These are phyloP conservation scores for Bonia amplexicaulis DNA, from an alignment of 176 grass and related monocot species.

Conservation along the genomic window DNA sequence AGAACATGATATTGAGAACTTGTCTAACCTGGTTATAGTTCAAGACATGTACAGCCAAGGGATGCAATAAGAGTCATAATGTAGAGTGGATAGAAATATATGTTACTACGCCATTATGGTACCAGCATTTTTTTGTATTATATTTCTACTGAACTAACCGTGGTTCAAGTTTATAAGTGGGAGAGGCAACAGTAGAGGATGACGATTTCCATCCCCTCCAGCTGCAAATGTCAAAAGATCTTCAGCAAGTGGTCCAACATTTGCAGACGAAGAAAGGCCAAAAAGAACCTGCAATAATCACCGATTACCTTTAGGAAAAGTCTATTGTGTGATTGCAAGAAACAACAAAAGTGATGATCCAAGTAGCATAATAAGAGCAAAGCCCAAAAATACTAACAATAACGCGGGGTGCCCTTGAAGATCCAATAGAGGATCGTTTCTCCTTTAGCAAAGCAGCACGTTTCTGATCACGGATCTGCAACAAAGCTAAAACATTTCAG, in stretches of 20 bases:
- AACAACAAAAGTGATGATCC: conserved; percentile 7
- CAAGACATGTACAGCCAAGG: background rate
- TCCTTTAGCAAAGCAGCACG: conserved; percentile 79
- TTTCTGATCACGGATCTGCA: conserved; percentile 83
- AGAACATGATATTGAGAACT: background rate
- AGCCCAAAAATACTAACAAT: conserved; percentile 54
- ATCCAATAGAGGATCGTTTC: conserved; percentile 55
- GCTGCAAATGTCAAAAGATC: conserved; percentile 58
- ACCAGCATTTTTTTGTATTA: background rate
- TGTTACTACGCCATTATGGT: background rate
- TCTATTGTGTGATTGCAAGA: background rate
- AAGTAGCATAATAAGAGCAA: background rate
- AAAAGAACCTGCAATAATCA: conserved; percentile 68
- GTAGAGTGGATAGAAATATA: background rate
- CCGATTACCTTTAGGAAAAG: background rate
- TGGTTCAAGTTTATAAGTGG: conserved; percentile 76
- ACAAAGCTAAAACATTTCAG: conserved; percentile 14
- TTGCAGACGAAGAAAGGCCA: conserved; percentile 59
- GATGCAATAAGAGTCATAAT: background rate
- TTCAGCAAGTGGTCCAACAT: conserved; percentile 50
- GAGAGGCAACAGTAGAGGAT: conserved; percentile 60
- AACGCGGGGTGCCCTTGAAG: conserved; percentile 56
- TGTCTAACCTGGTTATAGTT: background rate
- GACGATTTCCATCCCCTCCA: conserved; percentile 42
- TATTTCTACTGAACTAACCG: conserved; percentile 53